Percentiles rank a stretch among this genome's conserved stretches.
These are phyloP conservation scores for Sporothrix pallida DNA, from an alignment of 2,329 filamentous ascomycete species.

Conservation along the genomic window DNA sequence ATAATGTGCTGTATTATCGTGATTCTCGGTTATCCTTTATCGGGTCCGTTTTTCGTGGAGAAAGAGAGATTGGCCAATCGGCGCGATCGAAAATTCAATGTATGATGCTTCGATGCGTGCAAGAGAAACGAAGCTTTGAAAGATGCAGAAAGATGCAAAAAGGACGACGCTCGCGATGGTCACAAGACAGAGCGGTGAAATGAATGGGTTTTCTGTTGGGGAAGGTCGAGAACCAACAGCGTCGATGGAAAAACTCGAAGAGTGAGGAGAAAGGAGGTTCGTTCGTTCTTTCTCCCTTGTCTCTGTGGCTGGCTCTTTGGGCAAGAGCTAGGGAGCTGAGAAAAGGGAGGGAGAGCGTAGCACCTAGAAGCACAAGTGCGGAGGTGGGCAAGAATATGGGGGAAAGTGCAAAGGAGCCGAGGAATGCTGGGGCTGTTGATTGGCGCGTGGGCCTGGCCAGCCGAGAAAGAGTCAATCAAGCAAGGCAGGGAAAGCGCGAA, in stretches of 20 bases:
- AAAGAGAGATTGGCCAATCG: slow-evolving; percentile 10
- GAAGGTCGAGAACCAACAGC: slow-evolving; percentile 22
- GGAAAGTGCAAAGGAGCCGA: slow-evolving; percentile 20
- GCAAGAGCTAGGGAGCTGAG: slow-evolving; percentile 21
- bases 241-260: background rate
- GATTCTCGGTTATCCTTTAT: slow-evolving; percentile 7
- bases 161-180: background rate
- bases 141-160: background rate
- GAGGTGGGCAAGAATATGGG: slow-evolving; percentile 19
- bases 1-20: slow-evolving; percentile 1
- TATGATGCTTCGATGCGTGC: background rate
- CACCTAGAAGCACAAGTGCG: slow-evolving; percentile 1
- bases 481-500: slow-evolving; percentile 6
- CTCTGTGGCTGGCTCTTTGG: background rate
- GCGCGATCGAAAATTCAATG: background rate
- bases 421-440: slow-evolving; percentile 28
- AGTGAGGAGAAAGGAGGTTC: slow-evolving; percentile 12
- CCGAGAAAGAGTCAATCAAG: background rate
- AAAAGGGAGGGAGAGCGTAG: slow-evolving; percentile 8
- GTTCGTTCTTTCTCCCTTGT: background rate
- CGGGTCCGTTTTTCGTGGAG: background rate
- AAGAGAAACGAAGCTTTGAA: background rate
- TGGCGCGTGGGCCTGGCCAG: slow-evolving; percentile 12
- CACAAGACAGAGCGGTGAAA: slow-evolving; percentile 11
- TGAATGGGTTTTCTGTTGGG: slow-evolving; percentile 21